Evolutionary conservation across 2,329 filamentous ascomycete genomes (phyloP).

Genomic region (Colletotrichum orchidophilum): DNA sequence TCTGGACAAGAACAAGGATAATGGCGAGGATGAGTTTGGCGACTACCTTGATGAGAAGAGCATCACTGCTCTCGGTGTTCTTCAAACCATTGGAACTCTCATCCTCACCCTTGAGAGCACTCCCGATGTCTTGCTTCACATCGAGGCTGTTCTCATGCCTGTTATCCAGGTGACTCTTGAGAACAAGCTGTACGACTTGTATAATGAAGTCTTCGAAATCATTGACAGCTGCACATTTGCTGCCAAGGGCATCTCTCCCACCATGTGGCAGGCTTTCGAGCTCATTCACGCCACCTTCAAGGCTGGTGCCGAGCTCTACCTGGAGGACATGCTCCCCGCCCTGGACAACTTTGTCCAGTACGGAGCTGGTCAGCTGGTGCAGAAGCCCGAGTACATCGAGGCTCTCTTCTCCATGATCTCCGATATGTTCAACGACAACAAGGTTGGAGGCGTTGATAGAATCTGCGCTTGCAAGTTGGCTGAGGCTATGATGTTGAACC

Average conservation of each 20-base stretch:
- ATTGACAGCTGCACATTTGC: constrained; percentile 99
- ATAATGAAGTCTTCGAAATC: constrained; percentile 99
- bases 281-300: constrained; percentile 98
- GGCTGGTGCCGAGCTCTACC: constrained; percentile 93
- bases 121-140: constrained; percentile 91
- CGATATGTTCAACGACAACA: constrained; percentile 92
- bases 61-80: constrained; percentile 93
- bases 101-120: constrained; percentile 98
- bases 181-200: constrained; percentile 97
- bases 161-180: constrained; percentile 96
- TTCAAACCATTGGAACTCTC: constrained; percentile 97
- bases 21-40: constrained; percentile 81
- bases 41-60: constrained; percentile 98
- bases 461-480: constrained; percentile 98
- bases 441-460: constrained; percentile 91
- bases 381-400: constrained; percentile 87
- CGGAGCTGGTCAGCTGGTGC: constrained; percentile 79
- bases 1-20: constrained; percentile 81
- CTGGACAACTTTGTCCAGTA: constrained; percentile 98
- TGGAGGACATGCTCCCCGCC: constrained; percentile 98
- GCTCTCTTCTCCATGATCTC: constrained; percentile 94
- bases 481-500: constrained; percentile 95
- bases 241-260: constrained; percentile 92
- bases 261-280: constrained; percentile 99
- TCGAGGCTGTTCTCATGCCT: constrained; percentile 96